Base-by-base conservation (phyloP, 805 yeast species). In the Teunomyces gatunensis region DNA sequence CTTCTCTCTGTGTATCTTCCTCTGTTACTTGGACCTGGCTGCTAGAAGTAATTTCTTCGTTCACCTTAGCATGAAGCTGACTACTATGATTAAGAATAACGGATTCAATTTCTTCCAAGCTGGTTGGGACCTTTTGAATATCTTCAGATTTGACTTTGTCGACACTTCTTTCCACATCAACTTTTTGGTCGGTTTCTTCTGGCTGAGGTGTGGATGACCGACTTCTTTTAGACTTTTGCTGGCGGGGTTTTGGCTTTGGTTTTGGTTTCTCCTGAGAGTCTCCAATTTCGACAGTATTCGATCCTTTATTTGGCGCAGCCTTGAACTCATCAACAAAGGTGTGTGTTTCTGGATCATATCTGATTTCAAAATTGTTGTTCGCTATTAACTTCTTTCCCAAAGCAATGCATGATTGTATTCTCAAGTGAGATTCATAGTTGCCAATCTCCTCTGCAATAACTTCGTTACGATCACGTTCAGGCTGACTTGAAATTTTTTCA, bases 101-200 rank as follows among this genome's bases (percentile, higher is more conserved):
- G 32, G 61, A 61, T 53, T 69, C 71, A 39, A 72, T 71, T 30
- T 70, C 75, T 32, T 64, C 68, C n/a, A 69, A 55, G 0, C 73
- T 60, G 6, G 54, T 46, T 4, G 68, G 67, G 3, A 44, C 43
- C 10, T 42, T 47, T 18, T 46, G 44, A 17, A 35, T 29, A 4
- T 25, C 42, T 11, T 25, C 39, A 6, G 27, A 11, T 18, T 17
- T 39, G 23, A 39, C 13, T 10, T 50, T 42, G 12, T 47, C 44
- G 11, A 33, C 13, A 20, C 44, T 42, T 15, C 37, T 35, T 15
- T 39, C 35, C 9, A 12, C 37, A 4, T 27, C 36, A 3, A 30
- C 18, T 15, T 21, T 37, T 4, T 18, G 18, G 4, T 32, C 34
- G 11, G 32, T 21, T 17, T 25, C 29, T 30, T 40, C 41, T 18